Conservation (phyloP, 345 rosid species). For the Euphorbia lathyris region DNA sequence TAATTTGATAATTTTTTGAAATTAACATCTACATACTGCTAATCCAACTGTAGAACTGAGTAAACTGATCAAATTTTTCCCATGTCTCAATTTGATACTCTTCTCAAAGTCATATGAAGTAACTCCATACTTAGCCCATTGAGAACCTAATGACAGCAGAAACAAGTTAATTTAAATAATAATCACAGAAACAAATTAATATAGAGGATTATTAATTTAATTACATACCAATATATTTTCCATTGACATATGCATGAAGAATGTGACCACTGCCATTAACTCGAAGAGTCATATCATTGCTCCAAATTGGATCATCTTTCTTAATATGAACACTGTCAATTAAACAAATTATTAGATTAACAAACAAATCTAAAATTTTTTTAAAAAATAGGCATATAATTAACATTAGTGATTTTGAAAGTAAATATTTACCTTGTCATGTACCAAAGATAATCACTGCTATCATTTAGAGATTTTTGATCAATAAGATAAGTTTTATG, state of each 20-base stretch:
- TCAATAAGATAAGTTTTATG: slow-evolving; percentile 5
- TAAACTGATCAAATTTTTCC: slow-evolving; percentile 14
- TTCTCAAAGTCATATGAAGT: slow-evolving; percentile 1
- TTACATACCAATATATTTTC: slow-evolving; percentile 12
- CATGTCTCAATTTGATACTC: slow-evolving; percentile 6
- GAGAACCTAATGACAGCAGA: slow-evolving; percentile 5
- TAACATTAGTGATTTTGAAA: background rate
- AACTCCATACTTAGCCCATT: slow-evolving; percentile 15
- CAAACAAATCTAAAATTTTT: background rate
- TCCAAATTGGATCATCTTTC: slow-evolving; percentile 12
- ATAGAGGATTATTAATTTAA: background rate
- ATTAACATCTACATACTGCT: background rate
- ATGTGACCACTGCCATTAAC: slow-evolving; percentile 13
- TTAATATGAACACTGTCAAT: slow-evolving; percentile 5
- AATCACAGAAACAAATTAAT: background rate
- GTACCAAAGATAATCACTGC: slow-evolving; percentile 26
- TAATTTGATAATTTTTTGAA: background rate
- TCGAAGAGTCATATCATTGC: slow-evolving; percentile 7
- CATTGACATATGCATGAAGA: slow-evolving; percentile 21
- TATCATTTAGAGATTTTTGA: slow-evolving; percentile 20
- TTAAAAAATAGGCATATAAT: background rate
- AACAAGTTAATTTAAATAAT: background rate
- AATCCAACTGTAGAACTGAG: slow-evolving; percentile 25
- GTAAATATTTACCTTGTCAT: slow-evolving; percentile 15
- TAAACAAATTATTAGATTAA: background rate